phyloP scores from a whole-genome alignment of 2,329 filamentous ascomycete species.

The Geoglossum cookeanum region DNA sequence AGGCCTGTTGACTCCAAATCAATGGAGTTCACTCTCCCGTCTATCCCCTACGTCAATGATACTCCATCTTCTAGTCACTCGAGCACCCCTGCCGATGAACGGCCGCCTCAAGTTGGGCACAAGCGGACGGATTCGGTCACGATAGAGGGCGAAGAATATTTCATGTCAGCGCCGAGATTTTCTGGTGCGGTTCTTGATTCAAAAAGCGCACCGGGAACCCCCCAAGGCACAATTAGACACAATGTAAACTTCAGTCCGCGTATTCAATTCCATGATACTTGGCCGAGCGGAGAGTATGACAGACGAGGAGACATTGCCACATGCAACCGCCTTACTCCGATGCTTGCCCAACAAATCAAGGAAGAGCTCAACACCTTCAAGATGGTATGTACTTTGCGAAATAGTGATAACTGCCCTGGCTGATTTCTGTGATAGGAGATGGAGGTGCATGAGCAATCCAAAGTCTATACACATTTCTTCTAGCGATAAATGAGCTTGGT shows the following conservation, averaged over 20 bases:
- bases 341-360: slow-evolving; percentile 97
- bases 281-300: slow-evolving; percentile 90
- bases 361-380: slow-evolving; percentile 99
- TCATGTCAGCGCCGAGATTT: slow-evolving; percentile 56
- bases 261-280: slow-evolving; percentile 90
- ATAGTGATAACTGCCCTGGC: neutral
- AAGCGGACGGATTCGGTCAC: slow-evolving; percentile 50
- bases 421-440: slow-evolving; percentile 54
- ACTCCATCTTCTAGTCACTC: slow-evolving; percentile 73
- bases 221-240: slow-evolving; percentile 43
- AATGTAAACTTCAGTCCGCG: slow-evolving; percentile 69
- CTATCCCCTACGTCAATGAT: slow-evolving; percentile 46
- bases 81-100: slow-evolving; percentile 69
- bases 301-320: slow-evolving; percentile 90
- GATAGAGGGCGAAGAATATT: slow-evolving; percentile 76
- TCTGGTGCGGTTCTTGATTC: slow-evolving; percentile 38
- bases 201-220: slow-evolving; percentile 65
- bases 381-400: slow-evolving; percentile 46
- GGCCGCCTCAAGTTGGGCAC: slow-evolving; percentile 34
- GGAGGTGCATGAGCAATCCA: slow-evolving; percentile 97
- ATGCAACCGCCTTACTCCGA: slow-evolving; percentile 90
- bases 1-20: slow-evolving; percentile 37
- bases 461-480: slow-evolving; percentile 99
- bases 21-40: slow-evolving; percentile 37
- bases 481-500: slow-evolving; percentile 29